These are phyloP conservation scores for Solanum habrochaites DNA, from an alignment of 257 asterid species.

Conservation along the genomic window DNA sequence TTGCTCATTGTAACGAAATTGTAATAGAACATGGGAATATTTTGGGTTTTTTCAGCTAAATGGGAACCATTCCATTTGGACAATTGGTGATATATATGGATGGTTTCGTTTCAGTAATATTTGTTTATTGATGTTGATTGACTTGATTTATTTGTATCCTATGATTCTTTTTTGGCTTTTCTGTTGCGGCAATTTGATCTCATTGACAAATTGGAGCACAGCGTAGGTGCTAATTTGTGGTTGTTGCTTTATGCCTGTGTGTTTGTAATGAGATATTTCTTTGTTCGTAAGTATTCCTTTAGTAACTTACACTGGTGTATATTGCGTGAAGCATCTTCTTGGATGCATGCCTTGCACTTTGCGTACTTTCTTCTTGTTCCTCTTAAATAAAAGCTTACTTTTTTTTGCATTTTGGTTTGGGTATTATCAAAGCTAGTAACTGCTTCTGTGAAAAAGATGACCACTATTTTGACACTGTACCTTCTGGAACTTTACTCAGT, in stretches of 20 bases:
- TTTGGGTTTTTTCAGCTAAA: background rate
- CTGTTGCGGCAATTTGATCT: background rate
- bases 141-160: background rate
- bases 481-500: constrained; percentile 32
- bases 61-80: background rate
- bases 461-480: background rate
- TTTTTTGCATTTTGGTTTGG: background rate
- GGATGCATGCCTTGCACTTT: background rate
- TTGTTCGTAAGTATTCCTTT: background rate
- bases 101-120: background rate
- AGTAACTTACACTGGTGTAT: background rate
- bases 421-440: background rate
- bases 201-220: background rate
- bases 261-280: background rate
- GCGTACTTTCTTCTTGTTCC: background rate
- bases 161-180: background rate
- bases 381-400: background rate
- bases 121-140: background rate
- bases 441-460: background rate
- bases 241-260: background rate
- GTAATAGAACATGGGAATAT: background rate
- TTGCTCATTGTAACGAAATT: background rate
- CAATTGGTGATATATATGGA: background rate
- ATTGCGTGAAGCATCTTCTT: background rate
- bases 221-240: background rate